Evolutionary conservation across 2,329 filamentous ascomycete species (phyloP), one percentile per base, ranked within the genome.

Genomic region (Pseudogymnoascus sp.): DNA sequence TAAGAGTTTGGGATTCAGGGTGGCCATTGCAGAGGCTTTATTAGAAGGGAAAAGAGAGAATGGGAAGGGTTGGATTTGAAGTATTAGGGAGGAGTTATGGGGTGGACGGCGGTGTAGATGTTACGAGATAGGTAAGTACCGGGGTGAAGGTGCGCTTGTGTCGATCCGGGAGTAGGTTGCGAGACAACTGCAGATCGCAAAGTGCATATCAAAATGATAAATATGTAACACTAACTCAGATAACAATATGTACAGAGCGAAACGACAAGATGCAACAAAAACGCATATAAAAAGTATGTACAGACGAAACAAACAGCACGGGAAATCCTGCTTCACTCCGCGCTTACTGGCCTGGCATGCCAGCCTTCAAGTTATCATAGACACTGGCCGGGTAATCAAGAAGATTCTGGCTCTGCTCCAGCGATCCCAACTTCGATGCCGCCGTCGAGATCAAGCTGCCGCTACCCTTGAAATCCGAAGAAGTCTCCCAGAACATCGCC

Each of bases 401-500:
- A 63, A 76, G 71, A 69, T 87, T 87, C 65, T 78, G 69, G 4
- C 72, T 76, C 19, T 72, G 72, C 59, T 84, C 81, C 4, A 84
- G 71, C 2, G 74, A 69, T 3, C 76, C 75, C 12, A 81, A 74
- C 2, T 70, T 73, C 5, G 72, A 72, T 40, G 76, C 78, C 60
- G 74, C 72, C 4, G 81, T 81, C 37, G 73, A 71, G 63, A 89
- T 87, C 68, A 95, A 76, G 67, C 86, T 89, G 2, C 81, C 80
- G 10, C 74, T 75, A 16, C 81, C 84, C 3, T 70, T 79, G 69
- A 82, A 82, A 73, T 96, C 91, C 6, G 81, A 85, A 65, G 86
- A 90, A 14, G 84, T 86, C 73, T 95, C 90, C 90, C 90, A 96
- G 83, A 90, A 96, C 89, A 95, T 93, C 31, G 83, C 86, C 24